Evolutionary conservation across 805 yeast species (phyloP), one percentile per base, ranked within the genome.

Genomic region (Pichia cephalocereana): DNA sequence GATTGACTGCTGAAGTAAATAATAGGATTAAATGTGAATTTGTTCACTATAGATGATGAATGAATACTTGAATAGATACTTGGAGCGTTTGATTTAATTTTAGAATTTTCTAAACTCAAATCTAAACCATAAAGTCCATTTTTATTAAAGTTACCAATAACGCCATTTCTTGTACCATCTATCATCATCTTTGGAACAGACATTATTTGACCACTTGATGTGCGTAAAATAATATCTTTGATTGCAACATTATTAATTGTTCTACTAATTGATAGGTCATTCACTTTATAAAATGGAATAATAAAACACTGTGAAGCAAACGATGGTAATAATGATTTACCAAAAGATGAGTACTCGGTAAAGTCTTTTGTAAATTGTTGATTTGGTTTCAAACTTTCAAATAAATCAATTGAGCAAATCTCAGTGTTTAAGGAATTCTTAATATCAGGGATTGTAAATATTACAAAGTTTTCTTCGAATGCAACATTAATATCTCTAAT

Each of bases 391-490:
- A 70, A 59, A 1, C 88, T 80, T 57, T 87, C 95, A 64, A 79
- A 93, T 38, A 93, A 64, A 61, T 93, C 97, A 57, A 87, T 69
- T 4, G 85, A 88, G 15, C 74, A 79, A 14, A 93, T 59, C 56
- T 82, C 76, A 4, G 78, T 72, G n/a, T 57, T 51, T 19, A 70
- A 61, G 19, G 30, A 18, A 11, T 82, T 82, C 2, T 61, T 61
- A 1, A 60, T 58, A 48, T 81, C 74, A 58, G 73, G 77, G 56
- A 79, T 82, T 0, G 90, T 70, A 59, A 85, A 83, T 11, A 86
- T 72, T 17, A 88, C 69, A 86, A 93, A 91, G 65, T 90, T 80
- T 60, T 91, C 98, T 44, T 88, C 93, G 63, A 80, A 75, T 1
- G 80, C 70, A 28, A 87, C 57, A 23, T 73, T 66, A 30, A 87